A percentile compares a stretch with the other conserved stretches of the same genome.
These are phyloP conservation scores for Metschnikowia henanensis DNA, from an alignment of 805 yeast genomes.

Conservation along the genomic window DNA sequence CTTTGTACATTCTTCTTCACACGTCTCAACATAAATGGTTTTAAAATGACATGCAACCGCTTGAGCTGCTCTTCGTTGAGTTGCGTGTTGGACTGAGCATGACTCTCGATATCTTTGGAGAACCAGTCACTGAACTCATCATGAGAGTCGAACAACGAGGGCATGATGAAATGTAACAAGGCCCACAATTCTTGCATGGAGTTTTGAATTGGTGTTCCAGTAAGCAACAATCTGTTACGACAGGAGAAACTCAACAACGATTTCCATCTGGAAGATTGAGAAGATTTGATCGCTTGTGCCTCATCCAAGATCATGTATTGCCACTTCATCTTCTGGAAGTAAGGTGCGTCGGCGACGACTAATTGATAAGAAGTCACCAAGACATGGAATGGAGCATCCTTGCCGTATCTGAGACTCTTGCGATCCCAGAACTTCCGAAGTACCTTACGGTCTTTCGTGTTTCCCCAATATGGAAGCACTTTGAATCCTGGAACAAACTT, in stretches of 20 bases:
- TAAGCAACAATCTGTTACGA: slow-evolving; percentile 77
- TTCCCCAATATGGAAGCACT: slow-evolving; percentile 98
- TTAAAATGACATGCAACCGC: slow-evolving; percentile 82
- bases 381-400: slow-evolving; percentile 93
- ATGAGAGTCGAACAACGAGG: slow-evolving; percentile 93
- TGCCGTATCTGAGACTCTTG: slow-evolving; percentile 81
- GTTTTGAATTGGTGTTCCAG: slow-evolving; percentile 96
- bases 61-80: slow-evolving; percentile 73
- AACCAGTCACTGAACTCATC: slow-evolving; percentile 93
- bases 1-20: slow-evolving; percentile 93
- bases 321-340: slow-evolving; percentile 83
- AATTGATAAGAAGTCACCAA: slow-evolving; percentile 90
- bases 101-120: slow-evolving; percentile 54
- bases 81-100: slow-evolving; percentile 35
- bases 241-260: slow-evolving; percentile 89
- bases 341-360: slow-evolving; percentile 85
- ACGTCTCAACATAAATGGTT: slow-evolving; percentile 86
- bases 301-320: slow-evolving; percentile 93
- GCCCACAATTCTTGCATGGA: slow-evolving; percentile 98
- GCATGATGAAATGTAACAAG: slow-evolving; percentile 79
- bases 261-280: slow-evolving; percentile 88
- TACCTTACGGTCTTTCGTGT: slow-evolving; percentile 89
- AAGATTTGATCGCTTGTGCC: slow-evolving; percentile 96
- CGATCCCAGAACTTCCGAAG: slow-evolving; percentile 97
- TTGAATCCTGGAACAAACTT: slow-evolving; percentile 94